phyloP scores from a whole-genome alignment of 352 stramenopile genomes.

The Globisporangium solare region DNA sequence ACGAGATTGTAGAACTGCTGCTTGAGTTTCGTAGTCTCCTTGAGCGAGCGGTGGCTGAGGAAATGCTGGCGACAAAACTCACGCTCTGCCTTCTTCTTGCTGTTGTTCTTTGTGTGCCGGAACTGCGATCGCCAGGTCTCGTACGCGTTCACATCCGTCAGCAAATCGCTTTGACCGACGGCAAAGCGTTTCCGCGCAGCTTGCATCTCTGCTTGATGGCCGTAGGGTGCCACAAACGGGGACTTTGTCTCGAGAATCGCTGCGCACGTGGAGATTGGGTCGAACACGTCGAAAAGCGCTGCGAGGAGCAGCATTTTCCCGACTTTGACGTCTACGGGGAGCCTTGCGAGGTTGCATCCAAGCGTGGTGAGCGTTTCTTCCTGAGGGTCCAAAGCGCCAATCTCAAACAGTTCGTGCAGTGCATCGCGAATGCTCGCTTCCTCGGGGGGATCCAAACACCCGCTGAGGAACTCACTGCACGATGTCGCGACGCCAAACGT shows the following conservation, averaged over 20 bases:
- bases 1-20: slow-evolving; percentile 71
- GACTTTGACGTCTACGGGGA: slow-evolving; percentile 96
- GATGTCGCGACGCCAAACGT: slow-evolving; percentile 68
- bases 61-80: slow-evolving; percentile 71
- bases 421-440: slow-evolving; percentile 85
- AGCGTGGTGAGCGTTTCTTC: slow-evolving; percentile 90
- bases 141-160: slow-evolving; percentile 80
- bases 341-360: slow-evolving; percentile 86
- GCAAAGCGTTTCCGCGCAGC: slow-evolving; percentile 51
- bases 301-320: slow-evolving; percentile 97
- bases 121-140: slow-evolving; percentile 44
- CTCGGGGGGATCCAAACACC: slow-evolving; percentile 91
- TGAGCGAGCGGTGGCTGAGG: slow-evolving; percentile 48
- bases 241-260: slow-evolving; percentile 78
- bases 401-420: slow-evolving; percentile 85
- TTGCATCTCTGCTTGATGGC: slow-evolving; percentile 65
- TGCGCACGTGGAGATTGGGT: slow-evolving; percentile 57
- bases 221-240: slow-evolving; percentile 78
- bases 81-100: slow-evolving; percentile 36
- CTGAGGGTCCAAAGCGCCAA: slow-evolving; percentile 73
- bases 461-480: slow-evolving; percentile 83
- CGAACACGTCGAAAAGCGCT: slow-evolving; percentile 90
- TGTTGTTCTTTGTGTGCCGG: not conserved
- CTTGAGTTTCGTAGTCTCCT: slow-evolving; percentile 71
- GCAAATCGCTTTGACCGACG: slow-evolving; percentile 55